phyloP scores from a whole-genome alignment of 352 stramenopile genomes.

The Phytophthora foliorum region DNA sequence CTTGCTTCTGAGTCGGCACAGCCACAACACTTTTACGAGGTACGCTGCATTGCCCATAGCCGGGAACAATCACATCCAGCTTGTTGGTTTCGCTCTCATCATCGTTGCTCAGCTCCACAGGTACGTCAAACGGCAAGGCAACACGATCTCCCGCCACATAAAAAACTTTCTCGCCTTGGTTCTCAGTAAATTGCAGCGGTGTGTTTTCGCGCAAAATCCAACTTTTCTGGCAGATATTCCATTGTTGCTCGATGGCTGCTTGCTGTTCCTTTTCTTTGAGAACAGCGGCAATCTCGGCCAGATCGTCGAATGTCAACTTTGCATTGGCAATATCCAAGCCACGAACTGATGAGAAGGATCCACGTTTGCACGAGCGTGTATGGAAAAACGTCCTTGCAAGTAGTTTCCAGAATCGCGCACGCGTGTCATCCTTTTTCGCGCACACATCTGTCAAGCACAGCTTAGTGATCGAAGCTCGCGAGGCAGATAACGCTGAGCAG shows the following conservation, averaged over 20 bases:
- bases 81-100: neutral
- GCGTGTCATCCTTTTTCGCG: neutral
- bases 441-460: conserved; percentile 8
- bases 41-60: conserved; percentile 14
- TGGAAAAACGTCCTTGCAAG: conserved; percentile 23
- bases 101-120: conserved; percentile 1
- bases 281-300: conserved; percentile 8
- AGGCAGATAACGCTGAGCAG: conserved; percentile 13
- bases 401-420: neutral
- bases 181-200: conserved; percentile 6
- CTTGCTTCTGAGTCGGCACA: neutral
- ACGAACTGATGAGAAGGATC: conserved; percentile 7
- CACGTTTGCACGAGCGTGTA: conserved; percentile 1
- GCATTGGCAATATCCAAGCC: neutral
- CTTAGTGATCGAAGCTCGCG: conserved; percentile 7
- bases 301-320: conserved; percentile 9
- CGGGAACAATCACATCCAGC: conserved; percentile 11
- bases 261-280: conserved; percentile 12
- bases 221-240: conserved; percentile 10
- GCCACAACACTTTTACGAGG: conserved; percentile 6
- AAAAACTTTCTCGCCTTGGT: neutral
- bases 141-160: conserved; percentile 1
- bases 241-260: conserved; percentile 5
- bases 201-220: conserved; percentile 10
- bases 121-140: neutral